A percentile compares a stretch with the other conserved stretches of the same genome.
Conservation (phyloP, 306 rosid genomes). For the Sesbania bispinosa region DNA sequence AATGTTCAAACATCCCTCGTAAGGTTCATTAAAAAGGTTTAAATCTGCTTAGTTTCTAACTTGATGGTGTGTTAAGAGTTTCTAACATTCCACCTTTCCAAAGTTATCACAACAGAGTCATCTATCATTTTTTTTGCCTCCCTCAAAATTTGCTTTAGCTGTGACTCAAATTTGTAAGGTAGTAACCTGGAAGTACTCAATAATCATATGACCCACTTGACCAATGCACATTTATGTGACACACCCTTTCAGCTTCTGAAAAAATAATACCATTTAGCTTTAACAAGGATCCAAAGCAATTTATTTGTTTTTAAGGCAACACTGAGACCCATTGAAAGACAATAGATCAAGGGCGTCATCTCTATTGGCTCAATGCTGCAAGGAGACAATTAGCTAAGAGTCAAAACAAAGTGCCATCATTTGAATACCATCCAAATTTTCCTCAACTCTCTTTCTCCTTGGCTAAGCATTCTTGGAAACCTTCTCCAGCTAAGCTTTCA, state of each 20-base stretch:
- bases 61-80: background rate
- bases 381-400: constrained; percentile 41
- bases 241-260: too few relatives aligned
- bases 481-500: constrained; percentile 45
- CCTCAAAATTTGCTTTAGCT: constrained; percentile 6
- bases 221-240: too few relatives aligned
- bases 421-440: constrained; percentile 17
- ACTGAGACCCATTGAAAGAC: constrained; percentile 36
- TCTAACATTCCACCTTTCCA: background rate
- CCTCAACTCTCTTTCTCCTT: constrained; percentile 36
- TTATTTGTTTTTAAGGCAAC: constrained; percentile 41
- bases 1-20: background rate
- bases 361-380: constrained; percentile 23
- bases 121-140: too few relatives aligned
- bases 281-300: constrained; percentile 66
- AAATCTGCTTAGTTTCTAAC: background rate
- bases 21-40: background rate
- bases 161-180: constrained; percentile 35
- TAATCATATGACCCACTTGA: constrained; percentile 41
- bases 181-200: constrained; percentile 38
- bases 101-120: background rate
- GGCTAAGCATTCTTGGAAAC: constrained; percentile 40
- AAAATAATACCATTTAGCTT: constrained; percentile 28
- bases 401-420: constrained; percentile 35
- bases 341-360: constrained; percentile 26